A percentile compares a stretch with the other conserved stretches of the same genome.
Conservation (phyloP, 805 yeast genomes). For the Hanseniaspora jakobsenii region DNA sequence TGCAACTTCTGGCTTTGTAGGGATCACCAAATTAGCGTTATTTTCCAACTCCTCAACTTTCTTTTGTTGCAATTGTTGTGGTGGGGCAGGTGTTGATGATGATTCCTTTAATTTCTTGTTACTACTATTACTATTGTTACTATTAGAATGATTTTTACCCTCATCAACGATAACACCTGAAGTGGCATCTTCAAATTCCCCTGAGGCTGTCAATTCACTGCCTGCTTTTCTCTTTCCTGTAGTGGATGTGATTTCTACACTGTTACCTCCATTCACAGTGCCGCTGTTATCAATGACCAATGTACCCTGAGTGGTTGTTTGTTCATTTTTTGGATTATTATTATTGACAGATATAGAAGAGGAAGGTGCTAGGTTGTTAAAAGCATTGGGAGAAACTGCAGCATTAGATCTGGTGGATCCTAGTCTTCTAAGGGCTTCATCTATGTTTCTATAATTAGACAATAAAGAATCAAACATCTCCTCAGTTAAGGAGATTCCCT, state of each 20-base stretch:
- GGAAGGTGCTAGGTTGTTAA: too few relatives aligned
- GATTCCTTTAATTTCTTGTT: conserved; percentile 22
- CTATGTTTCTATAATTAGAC: conserved; percentile 28
- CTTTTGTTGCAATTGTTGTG: conserved; percentile 27
- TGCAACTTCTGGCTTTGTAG: conserved; percentile 18
- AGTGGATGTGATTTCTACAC: too few relatives aligned
- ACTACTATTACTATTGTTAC: too few relatives aligned
- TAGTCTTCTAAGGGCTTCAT: conserved; percentile 28
- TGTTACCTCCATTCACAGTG: conserved; percentile 7
- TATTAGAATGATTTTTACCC: too few relatives aligned
- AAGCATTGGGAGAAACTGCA: conserved; percentile 23
- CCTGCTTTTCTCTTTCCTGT: too few relatives aligned
- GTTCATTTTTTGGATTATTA: not conserved
- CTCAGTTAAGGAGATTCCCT: conserved; percentile 36
- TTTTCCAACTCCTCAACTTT: conserved; percentile 27
- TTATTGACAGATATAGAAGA: too few relatives aligned
- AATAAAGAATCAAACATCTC: conserved; percentile 29
- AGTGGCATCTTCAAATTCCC: too few relatives aligned
- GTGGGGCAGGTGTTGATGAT: conserved; percentile 24
- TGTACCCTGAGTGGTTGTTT: conserved; percentile 10
- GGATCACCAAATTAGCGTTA: conserved; percentile 25
- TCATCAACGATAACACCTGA: too few relatives aligned
- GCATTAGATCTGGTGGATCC: conserved; percentile 29
- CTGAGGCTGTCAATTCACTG: too few relatives aligned
- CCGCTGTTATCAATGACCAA: conserved; percentile 8